phyloP scores from a whole-genome alignment of 306 rosid species.

The Morella rubra region DNA sequence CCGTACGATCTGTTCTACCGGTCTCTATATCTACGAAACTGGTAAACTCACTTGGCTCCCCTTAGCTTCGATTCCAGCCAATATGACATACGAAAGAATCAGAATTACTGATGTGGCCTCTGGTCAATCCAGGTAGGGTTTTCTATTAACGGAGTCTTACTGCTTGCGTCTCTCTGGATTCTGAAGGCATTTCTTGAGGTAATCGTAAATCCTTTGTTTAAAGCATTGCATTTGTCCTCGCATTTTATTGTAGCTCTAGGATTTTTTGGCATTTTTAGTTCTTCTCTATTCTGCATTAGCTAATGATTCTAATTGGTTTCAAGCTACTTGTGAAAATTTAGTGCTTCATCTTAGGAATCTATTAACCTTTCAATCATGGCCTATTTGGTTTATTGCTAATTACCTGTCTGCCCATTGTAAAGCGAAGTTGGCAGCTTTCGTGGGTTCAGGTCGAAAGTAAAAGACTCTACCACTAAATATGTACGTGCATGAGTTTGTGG shows the following conservation, averaged over 20 bases:
- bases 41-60: conserved; percentile 32
- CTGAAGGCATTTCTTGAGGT: conserved; percentile 83
- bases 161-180: conserved; percentile 69
- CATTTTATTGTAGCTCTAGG: neutral
- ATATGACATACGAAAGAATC: neutral
- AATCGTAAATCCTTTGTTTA: neutral
- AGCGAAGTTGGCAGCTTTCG: too few relatives aligned
- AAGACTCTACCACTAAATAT: too few relatives aligned
- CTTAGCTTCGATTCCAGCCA: neutral
- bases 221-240: too few relatives aligned
- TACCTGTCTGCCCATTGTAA: too few relatives aligned
- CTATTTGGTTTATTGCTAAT: too few relatives aligned
- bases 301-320: neutral
- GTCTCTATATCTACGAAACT: conserved; percentile 54
- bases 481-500: too few relatives aligned
- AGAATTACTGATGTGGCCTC: neutral
- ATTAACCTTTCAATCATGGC: too few relatives aligned
- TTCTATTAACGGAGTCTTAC: conserved; percentile 65
- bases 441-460: too few relatives aligned
- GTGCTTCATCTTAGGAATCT: too few relatives aligned
- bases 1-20: conserved; percentile 76
- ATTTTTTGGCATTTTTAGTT: neutral
- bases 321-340: neutral
- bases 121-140: conserved; percentile 49
- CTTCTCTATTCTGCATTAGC: neutral